Percentiles rank a stretch among this genome's conserved stretches.
Conservation (phyloP, 2,329 filamentous ascomycete species). For the Hypomyces perniciosus region DNA sequence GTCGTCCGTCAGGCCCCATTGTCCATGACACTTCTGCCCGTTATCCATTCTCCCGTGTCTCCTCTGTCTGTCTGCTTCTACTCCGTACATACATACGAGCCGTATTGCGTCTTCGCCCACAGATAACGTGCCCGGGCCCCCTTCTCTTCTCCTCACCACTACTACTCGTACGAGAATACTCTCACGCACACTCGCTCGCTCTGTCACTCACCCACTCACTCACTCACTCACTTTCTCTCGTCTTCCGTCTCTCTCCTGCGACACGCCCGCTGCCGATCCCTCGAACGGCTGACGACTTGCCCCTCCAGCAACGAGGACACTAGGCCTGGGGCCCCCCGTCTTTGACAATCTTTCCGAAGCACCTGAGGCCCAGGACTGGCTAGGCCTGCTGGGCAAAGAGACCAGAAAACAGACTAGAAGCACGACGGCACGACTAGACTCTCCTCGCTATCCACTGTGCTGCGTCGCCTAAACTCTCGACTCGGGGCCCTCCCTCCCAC, state of each 20-base stretch:
- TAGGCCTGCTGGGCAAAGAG: neutral
- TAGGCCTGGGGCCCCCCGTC: conserved; percentile 8
- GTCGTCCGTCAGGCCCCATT: conserved; percentile 4
- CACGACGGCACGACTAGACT: too few relatives aligned
- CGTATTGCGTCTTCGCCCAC: neutral
- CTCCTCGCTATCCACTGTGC: too few relatives aligned
- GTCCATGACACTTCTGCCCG: neutral
- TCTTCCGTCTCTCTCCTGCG: conserved; percentile 3
- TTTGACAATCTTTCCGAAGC: conserved; percentile 10
- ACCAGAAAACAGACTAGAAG: neutral
- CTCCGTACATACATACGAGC: neutral
- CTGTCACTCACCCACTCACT: neutral
- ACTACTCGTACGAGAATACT: neutral
- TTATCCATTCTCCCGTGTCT: neutral
- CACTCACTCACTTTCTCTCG: neutral
- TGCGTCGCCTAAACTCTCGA: too few relatives aligned
- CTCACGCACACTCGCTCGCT: neutral
- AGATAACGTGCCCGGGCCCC: neutral
- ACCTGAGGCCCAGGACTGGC: neutral
- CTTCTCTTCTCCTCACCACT: too few relatives aligned
- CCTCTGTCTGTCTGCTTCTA: neutral
- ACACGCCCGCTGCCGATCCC: conserved; percentile 12
- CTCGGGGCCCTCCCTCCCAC: neutral
- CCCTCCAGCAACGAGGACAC: conserved; percentile 9
- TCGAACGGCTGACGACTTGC: conserved; percentile 12